Base-by-base conservation (phyloP, 2,329 filamentous ascomycete genomes). In the Arthrocladium fulminans region DNA sequence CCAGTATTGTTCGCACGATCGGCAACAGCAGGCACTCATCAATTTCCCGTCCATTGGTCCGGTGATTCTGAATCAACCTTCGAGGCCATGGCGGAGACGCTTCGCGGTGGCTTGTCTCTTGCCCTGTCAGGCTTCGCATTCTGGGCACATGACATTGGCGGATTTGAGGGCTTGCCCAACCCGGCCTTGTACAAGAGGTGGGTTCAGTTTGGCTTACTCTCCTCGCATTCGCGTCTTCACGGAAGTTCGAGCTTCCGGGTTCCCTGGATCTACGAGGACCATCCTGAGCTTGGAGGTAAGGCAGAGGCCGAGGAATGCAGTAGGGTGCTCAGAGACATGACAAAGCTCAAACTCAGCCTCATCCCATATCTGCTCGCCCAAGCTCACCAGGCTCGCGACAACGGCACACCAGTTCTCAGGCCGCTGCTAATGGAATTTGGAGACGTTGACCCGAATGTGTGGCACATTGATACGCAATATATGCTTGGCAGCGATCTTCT, bases 171-270 rank as follows among this genome's bases (percentile, higher is more conserved):
- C 2, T 74, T 66, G 3, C 83, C 83, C 2, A 74, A 72, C 2
- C 80, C 78, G 0, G 81, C 79, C 68, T 76, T 87, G 57, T 87
- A 87, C 66, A 87, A 86, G 67, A 78, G 83, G 42, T 87, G 83
- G 83, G 81, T 86, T 4, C 81, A 81, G n/a, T 85, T 86, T 63
- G 83, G 83, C 0, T 71, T 86, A 1, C 66, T 87, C 34, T 85
- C 81, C 56, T 79, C 77, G 8, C 83, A 87, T 63, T 84, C 80
- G 30, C 75, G 83, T 12, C 72, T 87, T 9, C 83, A 87, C 61
- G 83, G 83, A 2, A 82, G 78, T 44, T 76, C 72, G 51, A 8
- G 7, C 5, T 87, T 85, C 66, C 80, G 83, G 15, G 82, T 86
- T n/a, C 83, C 83, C 2, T 87, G 83, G 83, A 74, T 78, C 37